phyloP scores from a whole-genome alignment of 257 asterid genomes.

The Lycium ferocissimum region DNA sequence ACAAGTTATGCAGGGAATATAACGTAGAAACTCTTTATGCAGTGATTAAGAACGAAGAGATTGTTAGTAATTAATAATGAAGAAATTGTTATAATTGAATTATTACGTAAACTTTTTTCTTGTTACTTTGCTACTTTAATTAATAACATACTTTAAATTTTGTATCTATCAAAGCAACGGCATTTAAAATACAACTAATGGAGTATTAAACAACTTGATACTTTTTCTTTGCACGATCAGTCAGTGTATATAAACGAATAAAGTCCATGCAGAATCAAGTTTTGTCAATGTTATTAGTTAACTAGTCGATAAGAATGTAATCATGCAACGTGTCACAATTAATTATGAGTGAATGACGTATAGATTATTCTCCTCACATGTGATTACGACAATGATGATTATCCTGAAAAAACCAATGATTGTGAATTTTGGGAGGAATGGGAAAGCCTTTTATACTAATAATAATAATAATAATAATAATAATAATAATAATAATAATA shows the following conservation, averaged over 20 bases:
- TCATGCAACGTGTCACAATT: not conserved
- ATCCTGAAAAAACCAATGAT: constrained; percentile 8
- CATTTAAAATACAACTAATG: not conserved
- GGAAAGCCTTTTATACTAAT: constrained; percentile 28
- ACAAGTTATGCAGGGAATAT: too few species aligned
- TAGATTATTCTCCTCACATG: constrained; percentile 8
- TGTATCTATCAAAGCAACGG: not conserved
- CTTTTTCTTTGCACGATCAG: not conserved
- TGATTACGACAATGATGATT: not conserved
- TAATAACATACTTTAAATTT: not conserved
- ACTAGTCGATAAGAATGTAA: not conserved
- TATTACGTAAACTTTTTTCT: too few species aligned
- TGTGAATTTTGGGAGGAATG: constrained; percentile 32
- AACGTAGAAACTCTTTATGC: too few species aligned
- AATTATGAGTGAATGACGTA: not conserved
- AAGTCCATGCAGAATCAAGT: not conserved
- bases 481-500: not conserved
- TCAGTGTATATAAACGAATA: not conserved
- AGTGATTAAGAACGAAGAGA: too few species aligned
- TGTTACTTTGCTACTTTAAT: too few species aligned
- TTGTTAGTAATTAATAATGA: too few species aligned
- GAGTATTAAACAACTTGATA: not conserved
- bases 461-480: not conserved
- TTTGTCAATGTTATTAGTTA: not conserved
- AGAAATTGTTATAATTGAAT: too few species aligned